Evolutionary conservation across 2,329 filamentous ascomycete genomes (phyloP).

Genomic region (Penicillium occitanis): DNA sequence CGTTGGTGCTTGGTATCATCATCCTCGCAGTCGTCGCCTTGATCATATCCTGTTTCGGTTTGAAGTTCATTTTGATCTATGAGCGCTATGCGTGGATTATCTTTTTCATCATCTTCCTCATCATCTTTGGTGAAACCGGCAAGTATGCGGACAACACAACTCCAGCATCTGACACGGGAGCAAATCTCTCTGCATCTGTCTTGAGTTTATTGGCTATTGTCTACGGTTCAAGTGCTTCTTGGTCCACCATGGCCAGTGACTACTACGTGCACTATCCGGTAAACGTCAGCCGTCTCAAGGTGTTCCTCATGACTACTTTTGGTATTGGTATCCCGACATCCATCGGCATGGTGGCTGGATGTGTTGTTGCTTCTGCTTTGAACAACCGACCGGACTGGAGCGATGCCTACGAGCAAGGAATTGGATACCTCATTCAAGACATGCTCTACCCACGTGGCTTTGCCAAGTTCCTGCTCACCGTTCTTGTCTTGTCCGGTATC

Average conservation of each 20-base stretch:
- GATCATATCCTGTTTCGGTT: slow-evolving; percentile 30
- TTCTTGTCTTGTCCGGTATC: slow-evolving; percentile 44
- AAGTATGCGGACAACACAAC: slow-evolving; percentile 43
- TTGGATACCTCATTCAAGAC: slow-evolving; percentile 49
- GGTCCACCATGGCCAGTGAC: slow-evolving; percentile 49
- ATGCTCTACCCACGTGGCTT: slow-evolving; percentile 50
- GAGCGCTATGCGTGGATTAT: slow-evolving; percentile 36
- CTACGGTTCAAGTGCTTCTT: slow-evolving; percentile 53
- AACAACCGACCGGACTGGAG: slow-evolving; percentile 44
- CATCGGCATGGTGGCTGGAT: slow-evolving; percentile 51
- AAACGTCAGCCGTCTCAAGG: slow-evolving; percentile 47
- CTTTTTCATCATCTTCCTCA: slow-evolving; percentile 43
- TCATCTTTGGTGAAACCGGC: slow-evolving; percentile 51
- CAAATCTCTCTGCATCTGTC: slow-evolving; percentile 41
- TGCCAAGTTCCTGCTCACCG: slow-evolving; percentile 45
- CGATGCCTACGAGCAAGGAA: slow-evolving; percentile 39
- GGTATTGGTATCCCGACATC: slow-evolving; percentile 52
- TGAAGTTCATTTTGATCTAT: slow-evolving; percentile 31
- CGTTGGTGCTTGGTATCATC: slow-evolving; percentile 28
- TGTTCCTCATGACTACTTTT: slow-evolving; percentile 51
- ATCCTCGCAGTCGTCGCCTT: slow-evolving; percentile 32
- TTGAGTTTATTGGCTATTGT: slow-evolving; percentile 49
- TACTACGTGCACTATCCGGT: slow-evolving; percentile 53
- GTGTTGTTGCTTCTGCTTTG: slow-evolving; percentile 46
- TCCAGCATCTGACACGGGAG: slow-evolving; percentile 37